Evolutionary conservation across 1,284 basidiomycete species (phyloP), one percentile per base, ranked within the genome.

Genomic region (Rhizoctonia solani): DNA sequence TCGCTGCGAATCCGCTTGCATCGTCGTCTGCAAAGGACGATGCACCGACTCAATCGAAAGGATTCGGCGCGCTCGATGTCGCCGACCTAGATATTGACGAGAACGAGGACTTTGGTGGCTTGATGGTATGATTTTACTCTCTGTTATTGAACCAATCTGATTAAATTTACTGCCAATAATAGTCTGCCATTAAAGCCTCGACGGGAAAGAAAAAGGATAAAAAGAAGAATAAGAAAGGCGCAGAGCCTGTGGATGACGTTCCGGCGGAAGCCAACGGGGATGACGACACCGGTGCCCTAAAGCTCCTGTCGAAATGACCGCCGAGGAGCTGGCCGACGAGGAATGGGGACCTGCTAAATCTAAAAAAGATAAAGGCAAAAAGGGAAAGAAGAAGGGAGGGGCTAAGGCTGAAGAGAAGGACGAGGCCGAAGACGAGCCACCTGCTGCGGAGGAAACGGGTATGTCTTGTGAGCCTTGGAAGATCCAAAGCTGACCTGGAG

Each of bases 31-130:
- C 79, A 19, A 81, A 84, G 71, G 81, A 79, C 13, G 81, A 83
- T n/a, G 70, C 67, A 66, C 75, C 74, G 71, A 69, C 73, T 49
- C 76, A 77, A 67, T 69, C 85, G 71, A 81, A 84, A 39, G 81
- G 81, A 2, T 87, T 88, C 71, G 80, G 83, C 9, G 78, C 83
- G 0, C 77, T 86, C 8, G 81, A 76, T 32, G 75, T 79, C 68
- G 77, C 78, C 61, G 81, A 81, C 54, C 83, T 83, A 19, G 79
- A 77, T n/a, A 81, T 77, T 0, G 82, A 79, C 9, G 85, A 85
- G 32, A 87, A 89, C 34, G 88, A 87, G 76, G 89, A 85, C 72
- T 89, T 85, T 71, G 93, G 91, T 50, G 91, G 91, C 27, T 79
- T 95, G 44, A 93, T 95, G 92, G 92, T 92, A 74, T 67, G 86